These are phyloP conservation scores for Ophiostoma tasmaniense DNA, from an alignment of 2,329 filamentous ascomycete genomes.

Conservation along the genomic window DNA sequence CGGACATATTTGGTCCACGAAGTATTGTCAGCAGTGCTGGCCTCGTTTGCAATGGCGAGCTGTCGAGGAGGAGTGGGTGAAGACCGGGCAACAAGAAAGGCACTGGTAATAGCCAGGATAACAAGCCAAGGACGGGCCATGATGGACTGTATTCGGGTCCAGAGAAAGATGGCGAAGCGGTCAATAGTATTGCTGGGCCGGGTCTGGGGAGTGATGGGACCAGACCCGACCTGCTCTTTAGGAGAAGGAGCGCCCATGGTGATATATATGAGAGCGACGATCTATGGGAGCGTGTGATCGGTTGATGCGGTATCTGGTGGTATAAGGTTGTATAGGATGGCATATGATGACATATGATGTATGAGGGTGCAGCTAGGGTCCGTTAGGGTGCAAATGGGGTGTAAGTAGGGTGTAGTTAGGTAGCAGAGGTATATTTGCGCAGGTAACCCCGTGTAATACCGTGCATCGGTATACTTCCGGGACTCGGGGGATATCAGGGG, in stretches of 20 bases:
- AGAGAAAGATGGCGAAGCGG: neutral
- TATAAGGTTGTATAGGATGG: neutral
- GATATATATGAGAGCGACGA: neutral
- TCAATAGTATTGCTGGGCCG: neutral
- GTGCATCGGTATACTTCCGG: neutral
- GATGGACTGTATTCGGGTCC: neutral
- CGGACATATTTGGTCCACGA: slow-evolving; percentile 35
- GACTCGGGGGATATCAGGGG: neutral
- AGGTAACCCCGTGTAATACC: neutral
- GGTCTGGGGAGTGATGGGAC: neutral
- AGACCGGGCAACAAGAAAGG: slow-evolving; percentile 1
- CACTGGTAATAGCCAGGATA: neutral
- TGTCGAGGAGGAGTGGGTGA: slow-evolving; percentile 13
- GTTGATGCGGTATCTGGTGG: neutral
- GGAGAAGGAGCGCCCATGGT: neutral
- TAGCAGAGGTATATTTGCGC: neutral
- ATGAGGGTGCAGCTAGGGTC: neutral
- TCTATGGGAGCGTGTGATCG: neutral
- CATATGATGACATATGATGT: neutral
- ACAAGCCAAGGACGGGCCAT: slow-evolving; percentile 7
- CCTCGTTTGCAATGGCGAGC: neutral
- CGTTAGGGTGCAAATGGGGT: neutral
- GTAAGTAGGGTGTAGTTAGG: neutral
- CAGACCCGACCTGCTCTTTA: neutral
- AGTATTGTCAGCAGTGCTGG: slow-evolving; percentile 13